These are phyloP conservation scores for Moelleriella libera DNA, from an alignment of 2,329 filamentous ascomycete genomes.

Conservation along the genomic window DNA sequence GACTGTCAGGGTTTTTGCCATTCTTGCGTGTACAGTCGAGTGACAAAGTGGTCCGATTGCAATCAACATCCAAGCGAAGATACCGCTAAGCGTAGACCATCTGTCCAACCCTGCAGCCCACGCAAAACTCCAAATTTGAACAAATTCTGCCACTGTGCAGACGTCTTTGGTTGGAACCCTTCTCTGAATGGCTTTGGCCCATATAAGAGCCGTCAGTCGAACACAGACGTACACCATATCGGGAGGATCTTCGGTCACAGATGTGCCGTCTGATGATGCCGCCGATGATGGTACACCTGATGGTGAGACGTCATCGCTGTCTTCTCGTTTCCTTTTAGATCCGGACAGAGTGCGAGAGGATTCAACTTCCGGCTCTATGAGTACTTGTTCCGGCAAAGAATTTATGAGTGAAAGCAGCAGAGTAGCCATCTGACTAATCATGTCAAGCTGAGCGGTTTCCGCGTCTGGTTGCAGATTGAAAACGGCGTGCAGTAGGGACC, in stretches of 20 bases:
- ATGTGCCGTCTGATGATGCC: background rate
- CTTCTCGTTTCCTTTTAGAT: constrained; percentile 6
- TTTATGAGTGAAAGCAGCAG: constrained; percentile 25
- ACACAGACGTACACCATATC: constrained; percentile 33
- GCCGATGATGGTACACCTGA: constrained; percentile 1
- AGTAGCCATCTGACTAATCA: constrained; percentile 22
- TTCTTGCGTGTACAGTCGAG: constrained; percentile 23
- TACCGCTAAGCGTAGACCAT: constrained; percentile 32
- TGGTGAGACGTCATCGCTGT: constrained; percentile 1
- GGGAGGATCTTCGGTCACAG: constrained; percentile 10
- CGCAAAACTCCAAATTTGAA: constrained; percentile 28
- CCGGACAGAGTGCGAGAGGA: background rate
- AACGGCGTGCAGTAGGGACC: constrained; percentile 29
- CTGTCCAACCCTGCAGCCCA: constrained; percentile 31
- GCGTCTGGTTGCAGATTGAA: constrained; percentile 21
- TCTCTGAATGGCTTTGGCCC: constrained; percentile 28
- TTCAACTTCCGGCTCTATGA: constrained; percentile 3
- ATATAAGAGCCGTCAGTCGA: constrained; percentile 30
- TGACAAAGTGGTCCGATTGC: constrained; percentile 25
- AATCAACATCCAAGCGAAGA: constrained; percentile 33
- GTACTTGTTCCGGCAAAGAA: constrained; percentile 15
- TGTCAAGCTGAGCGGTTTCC: constrained; percentile 20
- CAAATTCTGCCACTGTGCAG: constrained; percentile 24
- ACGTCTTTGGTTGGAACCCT: constrained; percentile 26
- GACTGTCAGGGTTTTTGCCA: constrained; percentile 30